Evolutionary conservation across 129 eudicot genomes (phyloP).

Genomic region (Pittosporum tobira): DNA sequence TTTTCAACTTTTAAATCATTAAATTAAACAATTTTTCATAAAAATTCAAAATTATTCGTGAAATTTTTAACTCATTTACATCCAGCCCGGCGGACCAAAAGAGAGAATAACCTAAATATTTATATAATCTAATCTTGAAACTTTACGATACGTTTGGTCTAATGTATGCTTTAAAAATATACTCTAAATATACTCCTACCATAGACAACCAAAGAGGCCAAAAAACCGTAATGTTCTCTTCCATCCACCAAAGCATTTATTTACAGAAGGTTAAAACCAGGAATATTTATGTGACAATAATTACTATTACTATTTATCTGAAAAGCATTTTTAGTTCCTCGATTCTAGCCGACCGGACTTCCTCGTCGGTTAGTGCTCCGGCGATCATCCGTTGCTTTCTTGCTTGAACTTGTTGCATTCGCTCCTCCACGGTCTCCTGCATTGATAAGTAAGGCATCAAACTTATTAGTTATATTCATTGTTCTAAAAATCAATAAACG

Average conservation of each 20-base stretch:
- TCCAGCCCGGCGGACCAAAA: too few relatives aligned
- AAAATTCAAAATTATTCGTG: too few relatives aligned
- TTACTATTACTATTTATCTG: constrained; percentile 16
- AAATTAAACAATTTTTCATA: too few relatives aligned
- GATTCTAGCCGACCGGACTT: constrained; percentile 62
- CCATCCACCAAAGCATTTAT: background rate
- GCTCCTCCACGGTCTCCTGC: constrained; percentile 72
- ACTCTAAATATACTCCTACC: too few relatives aligned
- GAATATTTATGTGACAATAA: too few relatives aligned
- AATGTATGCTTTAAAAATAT: background rate
- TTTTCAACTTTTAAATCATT: too few relatives aligned
- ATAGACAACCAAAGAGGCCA: too few relatives aligned
- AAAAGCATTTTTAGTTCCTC: constrained; percentile 83
- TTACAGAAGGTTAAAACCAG: background rate
- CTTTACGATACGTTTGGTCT: background rate
- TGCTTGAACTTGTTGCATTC: constrained; percentile 80
- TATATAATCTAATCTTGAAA: background rate
- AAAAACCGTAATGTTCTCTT: background rate
- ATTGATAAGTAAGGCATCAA: background rate
- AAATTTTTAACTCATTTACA: too few relatives aligned
- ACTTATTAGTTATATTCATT: too few relatives aligned
- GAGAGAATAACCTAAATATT: background rate
- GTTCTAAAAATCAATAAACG: background rate
- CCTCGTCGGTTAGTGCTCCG: constrained; percentile 77
- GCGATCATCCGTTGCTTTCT: constrained; percentile 78